Base-by-base conservation (phyloP, 2,329 filamentous ascomycete species). In the Pseudocercospora pini-densiflorae region DNA sequence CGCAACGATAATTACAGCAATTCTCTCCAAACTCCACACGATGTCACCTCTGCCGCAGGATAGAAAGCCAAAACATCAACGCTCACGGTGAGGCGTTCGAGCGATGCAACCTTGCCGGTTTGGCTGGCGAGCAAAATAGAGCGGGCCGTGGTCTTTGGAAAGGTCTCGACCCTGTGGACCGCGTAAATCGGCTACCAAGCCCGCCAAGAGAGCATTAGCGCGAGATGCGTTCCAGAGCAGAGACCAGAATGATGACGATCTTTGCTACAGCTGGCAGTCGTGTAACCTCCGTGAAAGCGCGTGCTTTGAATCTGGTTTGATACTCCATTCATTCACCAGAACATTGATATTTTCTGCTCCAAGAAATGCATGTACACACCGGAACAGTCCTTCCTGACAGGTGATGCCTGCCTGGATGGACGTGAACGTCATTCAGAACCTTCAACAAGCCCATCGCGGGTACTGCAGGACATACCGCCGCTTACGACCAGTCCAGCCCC, bases 51-150 rank as follows among this genome's bases (percentile, higher is more conserved):
- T 53, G 49, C 8, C 49, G 49, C 21, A 27, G 14, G 14, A 53
- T 16, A 27, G 49, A 53, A 53, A 23, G 49, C 21, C 49, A 53
- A 53, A 27, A 19, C 19, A 24, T 27, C 49, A 53, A 27, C 49
- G 49, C 49, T 53, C 49, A 27, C 23, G 49, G 47, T 51, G 47
- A 51, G 47, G 47, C 47, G 47, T 31, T 51, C 47, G 47, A 51
- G 49, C 49, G 49, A 53, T 53, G 49, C 49, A 53, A 53, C 49
- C 49, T 53, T 10, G 23, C 21, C 49, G 49, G 21, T 53, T 53
- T 53, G 49, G 21, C 21, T 53, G 49, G 23, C 21, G 47, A 19
- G 47, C 47, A 21, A 31, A 54, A 12, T 14, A n/a, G 24, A 27
- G 51, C 51, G 51, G 51, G 21, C 51, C 51, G 51, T 29, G 51